Conservation (phyloP, 768 basidiomycete species). For the Calocybe indica region DNA sequence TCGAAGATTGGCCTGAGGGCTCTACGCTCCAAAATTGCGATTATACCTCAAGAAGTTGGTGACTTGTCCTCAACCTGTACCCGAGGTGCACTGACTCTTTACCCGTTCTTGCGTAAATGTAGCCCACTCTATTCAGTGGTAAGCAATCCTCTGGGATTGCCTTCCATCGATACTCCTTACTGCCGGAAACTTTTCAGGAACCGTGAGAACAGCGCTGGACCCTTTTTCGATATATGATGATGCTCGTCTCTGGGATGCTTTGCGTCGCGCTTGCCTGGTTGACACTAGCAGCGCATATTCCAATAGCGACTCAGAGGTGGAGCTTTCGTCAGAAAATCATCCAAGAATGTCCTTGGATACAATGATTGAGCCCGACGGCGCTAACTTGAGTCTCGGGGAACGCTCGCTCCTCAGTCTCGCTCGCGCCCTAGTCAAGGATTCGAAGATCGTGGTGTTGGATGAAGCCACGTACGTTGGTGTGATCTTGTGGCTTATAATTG, state of each 20-base stretch:
- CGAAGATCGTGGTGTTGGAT: conserved; percentile 88
- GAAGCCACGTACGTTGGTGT: conserved; percentile 50
- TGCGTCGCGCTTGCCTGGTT: conserved; percentile 73
- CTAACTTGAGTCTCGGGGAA: conserved; percentile 81
- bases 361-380: conserved; percentile 69
- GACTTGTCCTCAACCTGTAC: too few species aligned
- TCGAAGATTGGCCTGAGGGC: conserved; percentile 71
- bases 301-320: conserved; percentile 36
- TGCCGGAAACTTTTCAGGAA: conserved; percentile 66
- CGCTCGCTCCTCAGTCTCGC: conserved; percentile 88
- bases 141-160: too few species aligned
- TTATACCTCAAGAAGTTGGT: conserved; percentile 60
- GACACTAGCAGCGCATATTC: conserved; percentile 11
- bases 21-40: conserved; percentile 71
- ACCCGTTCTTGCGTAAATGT: too few species aligned
- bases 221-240: conserved; percentile 73
- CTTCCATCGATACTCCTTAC: conserved; percentile 14
- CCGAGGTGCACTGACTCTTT: too few species aligned
- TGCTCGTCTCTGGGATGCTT: conserved; percentile 80
- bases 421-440: conserved; percentile 74
- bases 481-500: not conserved
- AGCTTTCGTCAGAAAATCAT: conserved; percentile 49
- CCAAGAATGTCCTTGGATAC: conserved; percentile 44
- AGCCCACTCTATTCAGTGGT: too few species aligned
- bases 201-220: conserved; percentile 84